A percentile compares a stretch with the other conserved stretches of the same genome.
These are phyloP conservation scores for Diophrys sp. DNA, from an alignment of 73 alveolate species.

Conservation along the genomic window DNA sequence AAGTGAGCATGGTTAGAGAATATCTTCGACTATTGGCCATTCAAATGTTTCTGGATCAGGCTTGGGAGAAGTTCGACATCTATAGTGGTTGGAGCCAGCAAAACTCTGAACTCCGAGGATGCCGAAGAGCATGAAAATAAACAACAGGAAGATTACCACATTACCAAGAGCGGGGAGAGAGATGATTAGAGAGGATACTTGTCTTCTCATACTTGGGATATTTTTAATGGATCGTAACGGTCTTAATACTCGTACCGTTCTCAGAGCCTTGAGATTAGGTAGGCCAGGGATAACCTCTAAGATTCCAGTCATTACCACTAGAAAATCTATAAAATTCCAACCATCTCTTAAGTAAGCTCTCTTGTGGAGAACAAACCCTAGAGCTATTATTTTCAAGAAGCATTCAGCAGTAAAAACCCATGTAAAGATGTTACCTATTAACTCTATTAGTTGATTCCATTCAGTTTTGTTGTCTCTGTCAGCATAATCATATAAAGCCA, in stretches of 20 bases:
- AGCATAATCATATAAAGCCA: slow-evolving; percentile 16
- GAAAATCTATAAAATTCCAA: slow-evolving; percentile 81
- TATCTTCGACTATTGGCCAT: neutral
- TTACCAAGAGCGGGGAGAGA: slow-evolving; percentile 43
- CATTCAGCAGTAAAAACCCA: slow-evolving; percentile 23
- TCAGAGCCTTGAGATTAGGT: slow-evolving; percentile 28
- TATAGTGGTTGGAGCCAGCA: slow-evolving; percentile 3
- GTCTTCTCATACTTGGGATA: slow-evolving; percentile 50
- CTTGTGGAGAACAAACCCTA: slow-evolving; percentile 58
- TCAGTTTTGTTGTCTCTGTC: neutral
- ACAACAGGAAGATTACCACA: slow-evolving; percentile 38
- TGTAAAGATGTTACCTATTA: neutral
- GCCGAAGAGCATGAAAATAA: slow-evolving; percentile 43
- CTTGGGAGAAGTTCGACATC: slow-evolving; percentile 25
- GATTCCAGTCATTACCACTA: slow-evolving; percentile 62
- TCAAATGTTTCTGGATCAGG: slow-evolving; percentile 1
- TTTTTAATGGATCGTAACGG: slow-evolving; percentile 44
- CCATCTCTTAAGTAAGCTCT: slow-evolving; percentile 67
- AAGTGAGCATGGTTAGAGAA: too few relatives aligned
- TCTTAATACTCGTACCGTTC: slow-evolving; percentile 36
- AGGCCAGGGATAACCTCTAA: slow-evolving; percentile 64
- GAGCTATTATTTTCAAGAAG: slow-evolving; percentile 54
- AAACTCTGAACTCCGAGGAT: slow-evolving; percentile 41
- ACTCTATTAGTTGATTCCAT: neutral
- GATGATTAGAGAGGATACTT: slow-evolving; percentile 18